These are phyloP conservation scores for Ascochyta lentis DNA, from an alignment of 2,329 filamentous ascomycete species.

Conservation along the genomic window DNA sequence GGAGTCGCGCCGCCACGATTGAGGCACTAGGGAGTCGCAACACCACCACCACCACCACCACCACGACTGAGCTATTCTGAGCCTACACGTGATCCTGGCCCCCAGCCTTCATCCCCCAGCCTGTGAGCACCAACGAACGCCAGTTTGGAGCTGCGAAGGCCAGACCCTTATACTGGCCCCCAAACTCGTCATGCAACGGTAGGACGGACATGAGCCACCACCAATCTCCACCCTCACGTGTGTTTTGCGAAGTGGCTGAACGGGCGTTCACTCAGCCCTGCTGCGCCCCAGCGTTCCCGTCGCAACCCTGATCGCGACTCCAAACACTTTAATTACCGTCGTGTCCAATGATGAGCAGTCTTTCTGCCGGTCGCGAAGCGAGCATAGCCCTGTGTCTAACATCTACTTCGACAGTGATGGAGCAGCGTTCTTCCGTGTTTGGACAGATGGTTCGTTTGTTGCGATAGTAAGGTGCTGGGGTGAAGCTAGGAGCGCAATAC, in stretches of 20 bases:
- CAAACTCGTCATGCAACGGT: neutral
- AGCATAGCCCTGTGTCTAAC: constrained; percentile 31
- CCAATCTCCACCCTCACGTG: constrained; percentile 17
- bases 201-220: constrained; percentile 4
- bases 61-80: neutral
- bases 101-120: neutral
- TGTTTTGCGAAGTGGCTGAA: constrained; percentile 18
- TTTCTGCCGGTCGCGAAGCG: constrained; percentile 38
- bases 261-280: constrained; percentile 17
- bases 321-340: neutral
- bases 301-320: neutral
- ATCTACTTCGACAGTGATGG: neutral
- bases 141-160: neutral
- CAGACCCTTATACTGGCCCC: neutral
- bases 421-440: neutral
- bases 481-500: neutral
- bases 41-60: no score
- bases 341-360: constrained; percentile 26
- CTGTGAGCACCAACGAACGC: neutral
- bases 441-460: neutral
- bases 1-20: no score
- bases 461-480: neutral
- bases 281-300: constrained; percentile 14
- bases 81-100: constrained; percentile 1
- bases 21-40: no score